Percentiles rank a stretch among this genome's conserved stretches.
Evolutionary conservation across 148 eudicot species (phyloP).

Genomic region (Cornus florida): DNA sequence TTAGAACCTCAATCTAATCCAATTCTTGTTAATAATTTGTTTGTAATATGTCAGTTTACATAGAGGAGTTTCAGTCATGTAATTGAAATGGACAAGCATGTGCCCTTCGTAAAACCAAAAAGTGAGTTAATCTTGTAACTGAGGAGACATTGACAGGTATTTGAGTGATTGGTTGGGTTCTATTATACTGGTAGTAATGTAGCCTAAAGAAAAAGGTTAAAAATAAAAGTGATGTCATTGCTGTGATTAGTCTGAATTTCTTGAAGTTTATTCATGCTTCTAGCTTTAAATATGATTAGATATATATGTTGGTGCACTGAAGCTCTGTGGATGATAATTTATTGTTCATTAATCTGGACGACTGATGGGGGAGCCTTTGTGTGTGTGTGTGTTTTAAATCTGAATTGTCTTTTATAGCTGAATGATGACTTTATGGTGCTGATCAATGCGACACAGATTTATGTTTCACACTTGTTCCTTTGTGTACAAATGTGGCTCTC

Average conservation of each 20-base stretch:
- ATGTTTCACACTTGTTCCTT: too few relatives aligned
- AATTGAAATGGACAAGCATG: too few relatives aligned
- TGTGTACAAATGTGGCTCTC: too few relatives aligned
- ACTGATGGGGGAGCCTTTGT: too few relatives aligned
- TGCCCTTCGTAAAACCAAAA: too few relatives aligned
- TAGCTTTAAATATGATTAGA: neutral
- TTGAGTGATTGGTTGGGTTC: too few relatives aligned
- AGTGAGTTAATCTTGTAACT: too few relatives aligned
- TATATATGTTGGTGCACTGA: neutral
- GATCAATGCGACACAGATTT: neutral
- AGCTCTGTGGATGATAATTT: neutral
- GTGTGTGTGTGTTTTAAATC: neutral
- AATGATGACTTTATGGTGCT: neutral
- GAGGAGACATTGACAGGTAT: too few relatives aligned
- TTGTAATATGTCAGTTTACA: neutral
- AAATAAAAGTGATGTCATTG: constrained; percentile 33
- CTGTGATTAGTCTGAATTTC: neutral
- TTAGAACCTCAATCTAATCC: constrained; percentile 20
- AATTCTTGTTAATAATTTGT: neutral
- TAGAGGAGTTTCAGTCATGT: too few relatives aligned
- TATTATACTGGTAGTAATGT: too few relatives aligned
- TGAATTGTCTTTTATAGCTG: neutral
- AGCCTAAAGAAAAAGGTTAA: too few relatives aligned
- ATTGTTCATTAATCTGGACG: too few relatives aligned
- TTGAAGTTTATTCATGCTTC: neutral